These are phyloP conservation scores for Eucalyptus fibrosa DNA, from an alignment of 345 rosid genomes.

Conservation along the genomic window DNA sequence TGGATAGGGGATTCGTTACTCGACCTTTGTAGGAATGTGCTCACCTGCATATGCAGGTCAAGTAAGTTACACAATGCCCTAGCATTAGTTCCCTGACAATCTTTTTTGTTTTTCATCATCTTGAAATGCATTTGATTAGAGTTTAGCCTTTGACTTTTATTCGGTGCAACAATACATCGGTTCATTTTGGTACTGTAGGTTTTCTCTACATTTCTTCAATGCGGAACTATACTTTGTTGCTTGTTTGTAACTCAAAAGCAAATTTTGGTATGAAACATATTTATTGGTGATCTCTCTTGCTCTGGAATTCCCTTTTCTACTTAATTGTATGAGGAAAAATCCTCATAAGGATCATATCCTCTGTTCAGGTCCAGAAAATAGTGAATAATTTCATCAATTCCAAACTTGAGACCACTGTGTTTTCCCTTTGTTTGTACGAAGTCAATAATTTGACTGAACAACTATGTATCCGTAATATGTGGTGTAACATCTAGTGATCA, in stretches of 20 bases:
- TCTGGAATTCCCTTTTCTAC: not conserved
- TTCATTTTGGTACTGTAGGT: not conserved
- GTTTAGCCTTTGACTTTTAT: not conserved
- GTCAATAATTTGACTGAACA: not conserved
- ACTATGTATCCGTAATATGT: not conserved
- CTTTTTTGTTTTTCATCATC: not conserved
- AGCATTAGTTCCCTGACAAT: not conserved
- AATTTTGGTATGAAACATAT: not conserved
- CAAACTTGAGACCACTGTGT: not conserved
- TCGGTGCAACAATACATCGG: not conserved
- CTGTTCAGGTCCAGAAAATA: not conserved
- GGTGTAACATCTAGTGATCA: not conserved
- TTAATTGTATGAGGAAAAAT: not conserved
- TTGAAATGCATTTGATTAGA: not conserved
- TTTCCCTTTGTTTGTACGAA: not conserved
- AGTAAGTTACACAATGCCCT: not conserved
- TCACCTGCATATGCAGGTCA: not conserved
- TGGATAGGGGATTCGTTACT: slow-evolving; percentile 38
- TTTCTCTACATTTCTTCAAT: not conserved
- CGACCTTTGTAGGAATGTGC: slow-evolving; percentile 31
- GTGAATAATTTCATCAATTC: not conserved
- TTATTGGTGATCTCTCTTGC: not conserved
- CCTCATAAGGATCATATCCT: not conserved
- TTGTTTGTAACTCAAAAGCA: not conserved
- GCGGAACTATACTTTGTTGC: not conserved